Conservation (phyloP, 768 basidiomycete genomes). For the Agaricus blazei region DNA sequence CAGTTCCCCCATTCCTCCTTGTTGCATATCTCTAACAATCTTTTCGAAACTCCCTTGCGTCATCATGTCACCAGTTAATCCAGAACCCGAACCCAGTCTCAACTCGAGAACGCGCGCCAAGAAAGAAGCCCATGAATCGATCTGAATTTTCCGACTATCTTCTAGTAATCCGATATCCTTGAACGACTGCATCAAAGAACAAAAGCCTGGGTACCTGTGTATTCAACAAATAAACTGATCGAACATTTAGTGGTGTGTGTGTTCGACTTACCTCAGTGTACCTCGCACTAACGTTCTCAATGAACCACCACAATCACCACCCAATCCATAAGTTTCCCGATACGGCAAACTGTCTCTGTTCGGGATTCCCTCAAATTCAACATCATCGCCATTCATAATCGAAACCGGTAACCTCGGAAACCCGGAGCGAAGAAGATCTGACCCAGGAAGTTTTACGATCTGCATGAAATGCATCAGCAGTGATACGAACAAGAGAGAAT, state of each 20-base stretch:
- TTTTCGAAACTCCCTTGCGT: constrained; percentile 3
- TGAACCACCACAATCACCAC: constrained; percentile 15
- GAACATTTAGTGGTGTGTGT: not conserved
- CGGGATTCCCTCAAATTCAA: constrained; percentile 77
- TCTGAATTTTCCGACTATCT: constrained; percentile 24
- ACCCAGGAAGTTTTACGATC: constrained; percentile 44
- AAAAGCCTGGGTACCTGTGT: constrained; percentile 79
- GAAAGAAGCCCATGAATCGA: constrained; percentile 35
- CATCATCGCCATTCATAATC: constrained; percentile 30
- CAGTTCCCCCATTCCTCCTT: not conserved
- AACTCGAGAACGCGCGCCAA: constrained; percentile 21
- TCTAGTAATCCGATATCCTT: constrained; percentile 65
- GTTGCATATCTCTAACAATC: not conserved
- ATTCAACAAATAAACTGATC: not conserved
- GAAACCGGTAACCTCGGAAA: constrained; percentile 70
- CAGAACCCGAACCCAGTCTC: constrained; percentile 11
- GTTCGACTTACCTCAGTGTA: constrained; percentile 59
- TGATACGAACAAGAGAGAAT: not conserved
- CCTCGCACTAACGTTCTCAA: constrained; percentile 75
- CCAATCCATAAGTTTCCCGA: constrained; percentile 56
- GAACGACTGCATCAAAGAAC: constrained; percentile 69
- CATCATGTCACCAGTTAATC: not conserved
- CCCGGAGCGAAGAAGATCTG: constrained; percentile 46
- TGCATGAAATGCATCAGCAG: constrained; percentile 16
- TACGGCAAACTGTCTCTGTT: constrained; percentile 83